A percentile compares a stretch with the other conserved stretches of the same genome.
phyloP scores from a whole-genome alignment of 306 rosid species.

The Malus orientalis region DNA sequence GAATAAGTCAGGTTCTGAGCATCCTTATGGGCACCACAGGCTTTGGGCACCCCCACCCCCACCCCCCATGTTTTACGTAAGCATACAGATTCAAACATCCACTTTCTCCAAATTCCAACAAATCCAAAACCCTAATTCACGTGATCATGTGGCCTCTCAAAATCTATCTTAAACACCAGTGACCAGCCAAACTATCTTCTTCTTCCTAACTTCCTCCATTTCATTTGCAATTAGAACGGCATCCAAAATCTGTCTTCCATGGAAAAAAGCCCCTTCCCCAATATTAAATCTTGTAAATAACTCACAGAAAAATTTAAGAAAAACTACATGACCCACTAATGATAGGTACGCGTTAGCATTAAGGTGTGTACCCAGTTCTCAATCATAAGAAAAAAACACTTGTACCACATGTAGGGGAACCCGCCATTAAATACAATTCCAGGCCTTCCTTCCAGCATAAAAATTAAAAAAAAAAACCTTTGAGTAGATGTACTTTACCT shows the following conservation, averaged over 20 bases:
- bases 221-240: background rate
- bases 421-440: background rate
- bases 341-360: background rate
- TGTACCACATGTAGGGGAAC: background rate
- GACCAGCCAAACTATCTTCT: background rate
- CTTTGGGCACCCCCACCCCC: no score
- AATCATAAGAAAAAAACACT: background rate
- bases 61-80: no score
- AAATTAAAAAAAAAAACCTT: background rate
- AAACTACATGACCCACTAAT: background rate
- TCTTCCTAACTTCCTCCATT: background rate
- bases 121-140: background rate
- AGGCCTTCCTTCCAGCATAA: background rate
- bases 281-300: background rate
- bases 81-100: background rate
- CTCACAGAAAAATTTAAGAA: background rate
- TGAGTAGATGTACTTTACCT: slow-evolving; percentile 38
- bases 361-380: background rate
- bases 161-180: background rate
- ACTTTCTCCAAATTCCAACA: background rate
- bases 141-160: background rate
- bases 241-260: background rate
- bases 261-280: background rate
- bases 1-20: background rate
- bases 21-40: no score